Base-by-base conservation (phyloP, 345 rosid genomes). In the Arabidopsis suecica region DNA sequence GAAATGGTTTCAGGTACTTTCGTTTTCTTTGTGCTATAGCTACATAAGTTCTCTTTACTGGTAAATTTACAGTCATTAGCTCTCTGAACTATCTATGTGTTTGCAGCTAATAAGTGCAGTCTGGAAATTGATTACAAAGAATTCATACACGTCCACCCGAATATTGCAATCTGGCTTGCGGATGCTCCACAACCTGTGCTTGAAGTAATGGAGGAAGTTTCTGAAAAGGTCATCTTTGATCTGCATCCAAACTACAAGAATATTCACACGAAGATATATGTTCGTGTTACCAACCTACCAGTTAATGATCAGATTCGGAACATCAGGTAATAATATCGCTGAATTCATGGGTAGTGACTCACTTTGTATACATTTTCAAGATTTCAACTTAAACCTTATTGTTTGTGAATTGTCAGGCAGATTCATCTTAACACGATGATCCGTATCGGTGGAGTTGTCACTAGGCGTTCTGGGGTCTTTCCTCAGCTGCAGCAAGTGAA, bases 111-210 rank as follows among this genome's bases (percentile, higher is more conserved):
- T 61, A 92, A 85, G 74, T 89, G 98, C 42, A 90, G 96, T 82
- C 80, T 95, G 84, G 97, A 92, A 84, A 86, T 95, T 58, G 97
- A 95, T 76, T 92, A 92, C 82, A 93, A 88, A 63, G 89, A 95
- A 23, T 90, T 95, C 83, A 92, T 95, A 41, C 89, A 85, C 42
- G 86, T 88, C 56, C 96, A 92, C 81, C 98, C 98, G 13, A 95
- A 95, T 73, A 95, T 95, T 75, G 97, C 99, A 6, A 95, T 92
- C 69, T 95, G 98, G 97, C 84, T 90, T 66, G 97, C 99, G 1
- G 99, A 92, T 89, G 99, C 98, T 37, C 96, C 99, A 36, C 99
- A 93, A 56, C 86, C 99, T 76, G 98, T 95, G 53, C 87, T 95
- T 33, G 98, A 92, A 83, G 97, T 95, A 73, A 90, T 95, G 99